Percentiles rank a stretch among this genome's conserved stretches.
phyloP scores from a whole-genome alignment of 106 monocot species.

The Dendrobium catenatum region DNA sequence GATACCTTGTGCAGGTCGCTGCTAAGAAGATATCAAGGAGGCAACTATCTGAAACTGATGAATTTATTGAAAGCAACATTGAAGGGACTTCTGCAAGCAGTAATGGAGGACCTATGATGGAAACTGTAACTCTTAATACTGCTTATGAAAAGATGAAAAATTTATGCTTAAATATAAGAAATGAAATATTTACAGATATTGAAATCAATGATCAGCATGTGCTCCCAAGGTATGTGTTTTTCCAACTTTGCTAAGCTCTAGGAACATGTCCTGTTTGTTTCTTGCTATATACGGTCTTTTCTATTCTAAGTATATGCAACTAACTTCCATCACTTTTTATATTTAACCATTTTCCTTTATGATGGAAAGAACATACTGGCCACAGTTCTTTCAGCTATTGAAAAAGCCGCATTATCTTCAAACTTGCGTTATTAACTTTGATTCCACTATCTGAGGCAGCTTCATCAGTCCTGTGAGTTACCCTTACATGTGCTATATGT shows the following conservation, averaged over 20 bases:
- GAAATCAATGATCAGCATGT: slow-evolving; percentile 81
- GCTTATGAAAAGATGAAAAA: slow-evolving; percentile 84
- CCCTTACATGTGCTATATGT: no score
- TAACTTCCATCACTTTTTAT: neutral
- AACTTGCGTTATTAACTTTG: no score
- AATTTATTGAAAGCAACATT: slow-evolving; percentile 46
- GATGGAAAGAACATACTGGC: no score
- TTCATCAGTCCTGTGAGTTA: no score
- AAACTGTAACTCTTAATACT: slow-evolving; percentile 43
- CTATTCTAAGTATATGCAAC: neutral
- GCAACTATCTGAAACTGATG: slow-evolving; percentile 82
- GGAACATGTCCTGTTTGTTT: neutral
- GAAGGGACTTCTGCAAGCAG: slow-evolving; percentile 44
- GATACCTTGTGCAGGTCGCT: slow-evolving; percentile 47
- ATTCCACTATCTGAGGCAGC: no score
- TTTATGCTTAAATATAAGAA: slow-evolving; percentile 71
- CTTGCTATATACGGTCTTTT: neutral
- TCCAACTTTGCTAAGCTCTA: neutral
- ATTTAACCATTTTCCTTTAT: no score
- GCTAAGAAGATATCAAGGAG: slow-evolving; percentile 78
- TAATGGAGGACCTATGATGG: slow-evolving; percentile 41
- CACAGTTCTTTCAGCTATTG: no score
- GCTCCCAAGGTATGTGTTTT: slow-evolving; percentile 64
- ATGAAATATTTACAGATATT: slow-evolving; percentile 92
- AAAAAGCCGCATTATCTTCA: no score